Conservation (phyloP, 176 grass and related monocot genomes). For the Chloris gayana region DNA sequence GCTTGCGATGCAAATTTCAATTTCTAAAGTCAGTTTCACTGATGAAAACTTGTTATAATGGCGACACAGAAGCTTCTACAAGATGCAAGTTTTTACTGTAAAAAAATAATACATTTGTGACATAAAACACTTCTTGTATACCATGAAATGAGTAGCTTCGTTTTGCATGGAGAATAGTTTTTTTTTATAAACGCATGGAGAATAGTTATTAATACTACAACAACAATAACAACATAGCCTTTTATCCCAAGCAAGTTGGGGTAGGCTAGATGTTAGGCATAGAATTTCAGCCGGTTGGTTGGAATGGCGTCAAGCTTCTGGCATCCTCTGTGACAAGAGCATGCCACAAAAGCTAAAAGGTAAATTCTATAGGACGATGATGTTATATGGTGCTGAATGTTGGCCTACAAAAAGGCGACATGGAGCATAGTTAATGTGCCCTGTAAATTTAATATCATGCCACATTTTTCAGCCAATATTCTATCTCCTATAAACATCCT, state of each 20-base stretch:
- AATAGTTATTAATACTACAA: too few relatives aligned
- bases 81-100: not conserved
- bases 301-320: too few relatives aligned
- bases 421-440: not conserved
- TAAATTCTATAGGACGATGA: too few relatives aligned
- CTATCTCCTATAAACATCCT: not conserved
- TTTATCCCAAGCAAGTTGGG: too few relatives aligned
- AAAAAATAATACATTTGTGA: not conserved
- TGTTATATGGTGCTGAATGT: too few relatives aligned
- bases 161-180: not conserved
- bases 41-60: constrained; percentile 5
- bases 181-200: too few relatives aligned
- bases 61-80: not conserved
- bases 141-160: not conserved
- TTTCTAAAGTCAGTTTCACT: constrained; percentile 12
- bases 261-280: too few relatives aligned
- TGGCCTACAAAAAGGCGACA: too few relatives aligned
- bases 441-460: constrained; percentile 20
- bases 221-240: too few relatives aligned
- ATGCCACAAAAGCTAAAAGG: too few relatives aligned
- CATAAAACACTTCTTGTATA: not conserved
- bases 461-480: not conserved
- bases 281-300: too few relatives aligned
- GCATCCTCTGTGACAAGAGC: too few relatives aligned
- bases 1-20: constrained; percentile 23